Percentiles rank a stretch among this genome's conserved stretches.
phyloP scores from a whole-genome alignment of 306 rosid species.

The Ochetophila trinervis region DNA sequence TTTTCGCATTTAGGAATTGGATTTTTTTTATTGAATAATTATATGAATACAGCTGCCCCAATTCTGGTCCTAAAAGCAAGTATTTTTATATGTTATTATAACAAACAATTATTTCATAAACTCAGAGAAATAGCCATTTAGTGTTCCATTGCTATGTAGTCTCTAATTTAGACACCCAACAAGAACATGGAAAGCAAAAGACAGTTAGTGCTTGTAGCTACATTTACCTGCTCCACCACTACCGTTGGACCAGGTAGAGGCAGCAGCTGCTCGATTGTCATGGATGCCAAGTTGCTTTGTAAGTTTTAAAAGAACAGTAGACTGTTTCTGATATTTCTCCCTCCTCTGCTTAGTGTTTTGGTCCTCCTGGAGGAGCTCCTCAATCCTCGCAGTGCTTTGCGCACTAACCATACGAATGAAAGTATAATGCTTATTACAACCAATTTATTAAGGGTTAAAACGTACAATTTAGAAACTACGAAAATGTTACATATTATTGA shows the following conservation, averaged over 20 bases:
- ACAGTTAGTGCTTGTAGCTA: too few species aligned
- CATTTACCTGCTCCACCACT: slow-evolving; percentile 35
- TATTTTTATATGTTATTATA: too few species aligned
- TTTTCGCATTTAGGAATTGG: too few species aligned
- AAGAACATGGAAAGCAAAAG: too few species aligned
- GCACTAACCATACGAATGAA: slow-evolving; percentile 35
- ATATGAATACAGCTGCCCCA: too few species aligned
- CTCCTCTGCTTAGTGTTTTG: slow-evolving; percentile 62
- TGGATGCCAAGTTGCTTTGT: slow-evolving; percentile 71
- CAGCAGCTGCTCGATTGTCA: slow-evolving; percentile 61
- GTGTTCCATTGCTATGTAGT: too few species aligned
- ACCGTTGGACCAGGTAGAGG: slow-evolving; percentile 65
- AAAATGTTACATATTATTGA: too few species aligned
- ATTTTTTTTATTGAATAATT: too few species aligned
- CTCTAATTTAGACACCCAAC: too few species aligned
- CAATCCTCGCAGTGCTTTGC: slow-evolving; percentile 65
- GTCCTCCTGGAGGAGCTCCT: slow-evolving; percentile 72
- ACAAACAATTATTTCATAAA: too few species aligned
- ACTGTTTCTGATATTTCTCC: slow-evolving; percentile 63
- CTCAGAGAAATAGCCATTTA: too few species aligned
- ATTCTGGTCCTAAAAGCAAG: too few species aligned
- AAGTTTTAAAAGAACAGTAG: slow-evolving; percentile 65
- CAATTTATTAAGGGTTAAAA: not conserved
- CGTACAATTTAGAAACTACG: not conserved
- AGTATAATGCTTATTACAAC: slow-evolving; percentile 1